phyloP scores from a whole-genome alignment of 306 rosid genomes.

The Sophora flavescens region DNA sequence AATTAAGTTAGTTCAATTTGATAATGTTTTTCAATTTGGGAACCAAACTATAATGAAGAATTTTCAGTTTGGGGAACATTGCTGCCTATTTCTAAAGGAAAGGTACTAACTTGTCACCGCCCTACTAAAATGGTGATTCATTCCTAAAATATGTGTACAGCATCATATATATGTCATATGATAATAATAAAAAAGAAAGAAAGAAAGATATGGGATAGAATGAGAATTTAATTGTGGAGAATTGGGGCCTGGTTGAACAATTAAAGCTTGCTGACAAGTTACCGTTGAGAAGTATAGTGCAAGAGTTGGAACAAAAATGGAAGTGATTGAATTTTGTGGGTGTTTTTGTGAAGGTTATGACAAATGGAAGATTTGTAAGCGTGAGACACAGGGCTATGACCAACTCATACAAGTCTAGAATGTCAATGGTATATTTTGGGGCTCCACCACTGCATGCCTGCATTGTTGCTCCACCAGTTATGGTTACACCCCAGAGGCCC shows the following conservation, averaged over 20 bases:
- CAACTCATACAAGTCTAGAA: slow-evolving; percentile 56
- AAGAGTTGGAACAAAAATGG: slow-evolving; percentile 24
- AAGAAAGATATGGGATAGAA: neutral
- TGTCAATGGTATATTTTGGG: slow-evolving; percentile 79
- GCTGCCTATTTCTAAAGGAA: no score
- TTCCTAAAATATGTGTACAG: no score
- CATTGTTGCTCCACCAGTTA: slow-evolving; percentile 61
- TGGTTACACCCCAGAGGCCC: slow-evolving; percentile 61
- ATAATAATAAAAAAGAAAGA: no score
- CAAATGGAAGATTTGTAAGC: slow-evolving; percentile 82
- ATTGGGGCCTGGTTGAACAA: neutral
- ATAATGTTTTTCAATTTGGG: no score
- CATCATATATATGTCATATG: neutral
- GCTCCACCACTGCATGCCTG: slow-evolving; percentile 64
- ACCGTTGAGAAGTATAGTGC: neutral
- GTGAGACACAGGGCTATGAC: slow-evolving; percentile 79
- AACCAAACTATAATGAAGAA: no score
- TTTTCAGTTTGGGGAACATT: no score
- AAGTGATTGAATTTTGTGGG: slow-evolving; percentile 15
- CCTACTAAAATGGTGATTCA: no score
- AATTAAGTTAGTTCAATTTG: no score
- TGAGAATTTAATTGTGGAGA: neutral
- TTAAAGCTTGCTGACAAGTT: neutral
- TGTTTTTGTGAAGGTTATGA: slow-evolving; percentile 66
- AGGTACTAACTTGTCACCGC: no score